Evolutionary conservation across 495 filamentous ascomycete species (phyloP).

Genomic region (Apiosordaria backusii): DNA sequence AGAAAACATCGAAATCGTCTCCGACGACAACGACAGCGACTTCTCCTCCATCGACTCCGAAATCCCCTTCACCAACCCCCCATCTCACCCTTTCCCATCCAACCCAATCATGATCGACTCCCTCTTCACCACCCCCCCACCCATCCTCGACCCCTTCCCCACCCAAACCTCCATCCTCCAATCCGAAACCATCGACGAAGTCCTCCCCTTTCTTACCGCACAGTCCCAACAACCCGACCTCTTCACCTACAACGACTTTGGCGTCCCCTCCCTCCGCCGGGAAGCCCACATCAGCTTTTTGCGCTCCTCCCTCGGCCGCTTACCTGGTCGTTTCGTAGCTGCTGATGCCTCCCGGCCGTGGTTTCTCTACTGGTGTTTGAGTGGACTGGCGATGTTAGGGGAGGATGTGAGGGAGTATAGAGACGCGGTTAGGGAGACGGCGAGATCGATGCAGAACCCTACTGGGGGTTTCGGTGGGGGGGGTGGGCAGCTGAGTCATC

Average conservation of each 20-base stretch:
- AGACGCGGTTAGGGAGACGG: conserved; percentile 63
- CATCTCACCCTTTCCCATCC: not conserved
- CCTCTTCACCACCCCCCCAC: conserved; percentile 60
- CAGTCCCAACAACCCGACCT: conserved; percentile 39
- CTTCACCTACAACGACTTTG: conserved; percentile 56
- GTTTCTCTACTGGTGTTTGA: conserved; percentile 88
- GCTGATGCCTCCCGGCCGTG: conserved; percentile 86
- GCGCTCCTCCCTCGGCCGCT: conserved; percentile 56
- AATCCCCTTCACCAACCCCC: conserved; percentile 1
- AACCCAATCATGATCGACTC: conserved; percentile 48
- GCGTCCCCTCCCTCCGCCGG: conserved; percentile 69
- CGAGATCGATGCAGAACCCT: conserved; percentile 74
- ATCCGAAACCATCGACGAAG: conserved; percentile 60
- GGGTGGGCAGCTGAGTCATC: conserved; percentile 82
- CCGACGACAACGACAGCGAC: conserved; percentile 16
- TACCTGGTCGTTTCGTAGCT: conserved; percentile 62
- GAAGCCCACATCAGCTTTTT: conserved; percentile 74
- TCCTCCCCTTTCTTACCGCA: conserved; percentile 64
- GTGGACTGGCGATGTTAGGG: conserved; percentile 67
- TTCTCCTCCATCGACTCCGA: conserved; percentile 15
- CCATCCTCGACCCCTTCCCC: conserved; percentile 61
- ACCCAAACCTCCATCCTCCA: conserved; percentile 69
- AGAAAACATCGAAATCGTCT: not conserved
- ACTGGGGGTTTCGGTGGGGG: conserved; percentile 90
- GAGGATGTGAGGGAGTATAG: conserved; percentile 69